Percentiles rank a stretch among this genome's conserved stretches.
Evolutionary conservation across 441 rosid species (phyloP).

Genomic region (Eruca vesicaria): DNA sequence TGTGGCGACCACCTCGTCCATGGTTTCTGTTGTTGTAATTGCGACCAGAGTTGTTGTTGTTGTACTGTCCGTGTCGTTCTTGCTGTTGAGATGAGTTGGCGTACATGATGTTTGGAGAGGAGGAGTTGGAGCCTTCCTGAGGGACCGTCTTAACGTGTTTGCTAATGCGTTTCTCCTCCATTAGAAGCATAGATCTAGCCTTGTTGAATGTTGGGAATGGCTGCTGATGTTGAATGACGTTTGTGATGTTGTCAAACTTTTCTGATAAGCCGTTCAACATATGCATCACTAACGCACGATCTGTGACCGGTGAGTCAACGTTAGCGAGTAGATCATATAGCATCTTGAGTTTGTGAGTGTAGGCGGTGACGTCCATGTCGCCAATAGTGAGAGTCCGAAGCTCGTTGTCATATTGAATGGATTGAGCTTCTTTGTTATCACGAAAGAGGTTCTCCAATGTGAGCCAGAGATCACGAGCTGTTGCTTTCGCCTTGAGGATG

Average conservation of each 20-base stretch:
- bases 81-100: background rate
- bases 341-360: background rate
- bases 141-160: background rate
- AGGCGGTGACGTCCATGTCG: background rate
- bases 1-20: background rate
- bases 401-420: background rate
- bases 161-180: background rate
- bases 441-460: background rate
- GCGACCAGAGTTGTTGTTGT: background rate
- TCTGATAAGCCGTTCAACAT: background rate
- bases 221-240: background rate
- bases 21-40: background rate
- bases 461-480: background rate
- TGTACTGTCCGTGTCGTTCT: background rate
- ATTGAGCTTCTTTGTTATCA: background rate
- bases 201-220: background rate
- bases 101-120: background rate
- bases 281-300: background rate
- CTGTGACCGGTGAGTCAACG: background rate
- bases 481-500: background rate
- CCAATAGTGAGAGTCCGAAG: background rate
- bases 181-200: background rate
- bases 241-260: background rate
- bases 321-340: background rate
- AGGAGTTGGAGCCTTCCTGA: background rate